Conservation (phyloP, 2,329 filamentous ascomycete species). For the Basipetospora chlamydospora region DNA sequence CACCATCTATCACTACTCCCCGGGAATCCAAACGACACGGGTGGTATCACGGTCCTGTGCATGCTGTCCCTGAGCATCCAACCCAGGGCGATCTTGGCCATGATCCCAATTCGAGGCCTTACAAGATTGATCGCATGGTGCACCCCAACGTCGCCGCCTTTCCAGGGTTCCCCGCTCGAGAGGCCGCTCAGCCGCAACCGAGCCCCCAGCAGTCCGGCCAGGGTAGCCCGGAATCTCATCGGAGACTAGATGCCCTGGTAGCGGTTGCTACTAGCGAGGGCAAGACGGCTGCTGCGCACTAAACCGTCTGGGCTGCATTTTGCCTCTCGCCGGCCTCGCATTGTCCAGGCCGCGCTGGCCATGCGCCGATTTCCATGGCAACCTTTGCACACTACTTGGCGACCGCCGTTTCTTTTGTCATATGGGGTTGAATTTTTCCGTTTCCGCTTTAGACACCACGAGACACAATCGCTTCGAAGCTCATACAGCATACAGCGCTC, state of each 20-base stretch:
- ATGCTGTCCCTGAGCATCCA: conserved; percentile 13
- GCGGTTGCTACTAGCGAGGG: conserved; percentile 30
- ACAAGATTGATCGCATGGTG: conserved; percentile 36
- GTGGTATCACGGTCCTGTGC: conserved; percentile 50
- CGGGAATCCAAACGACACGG: conserved; percentile 52
- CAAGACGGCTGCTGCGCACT: conserved; percentile 26
- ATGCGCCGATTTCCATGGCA: too few species aligned
- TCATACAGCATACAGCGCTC: conserved; percentile 1
- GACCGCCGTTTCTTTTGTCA: too few species aligned
- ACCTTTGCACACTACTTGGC: not conserved
- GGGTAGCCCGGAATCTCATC: conserved; percentile 18
- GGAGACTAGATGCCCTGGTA: conserved; percentile 26
- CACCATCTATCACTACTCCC: conserved; percentile 38
- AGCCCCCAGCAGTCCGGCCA: conserved; percentile 12
- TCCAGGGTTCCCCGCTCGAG: conserved; percentile 28
- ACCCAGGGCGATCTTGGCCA: conserved; percentile 11
- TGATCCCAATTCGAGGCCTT: conserved; percentile 18
- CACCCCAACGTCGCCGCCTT: conserved; percentile 42
- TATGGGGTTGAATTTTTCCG: not conserved
- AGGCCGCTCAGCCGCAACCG: not conserved
- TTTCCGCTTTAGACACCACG: not conserved
- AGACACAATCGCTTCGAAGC: conserved; percentile 3
- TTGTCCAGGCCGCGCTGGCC: too few species aligned
- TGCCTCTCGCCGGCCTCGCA: too few species aligned
- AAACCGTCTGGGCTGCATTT: conserved; percentile 2